phyloP scores from a whole-genome alignment of 2,329 filamentous ascomycete species.

The Colletotrichum salicis region DNA sequence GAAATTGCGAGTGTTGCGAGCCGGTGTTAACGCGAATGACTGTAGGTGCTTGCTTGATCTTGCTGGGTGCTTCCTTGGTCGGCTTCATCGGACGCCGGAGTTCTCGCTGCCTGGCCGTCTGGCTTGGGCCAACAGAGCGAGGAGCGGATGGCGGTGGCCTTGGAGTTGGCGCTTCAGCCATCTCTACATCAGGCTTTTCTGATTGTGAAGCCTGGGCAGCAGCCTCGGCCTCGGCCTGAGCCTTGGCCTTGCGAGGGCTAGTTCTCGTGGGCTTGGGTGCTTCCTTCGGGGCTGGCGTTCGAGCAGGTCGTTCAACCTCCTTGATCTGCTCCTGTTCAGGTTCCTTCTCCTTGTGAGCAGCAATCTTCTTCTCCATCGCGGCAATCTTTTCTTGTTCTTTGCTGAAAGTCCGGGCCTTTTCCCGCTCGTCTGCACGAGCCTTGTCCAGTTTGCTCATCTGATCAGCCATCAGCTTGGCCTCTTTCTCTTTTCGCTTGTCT shows the following conservation, averaged over 20 bases:
- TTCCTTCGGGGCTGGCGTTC: conserved; percentile 49
- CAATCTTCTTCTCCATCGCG: conserved; percentile 63
- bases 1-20: conserved; percentile 69
- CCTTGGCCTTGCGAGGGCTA: conserved; percentile 63
- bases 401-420: conserved; percentile 71
- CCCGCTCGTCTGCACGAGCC: conserved; percentile 74
- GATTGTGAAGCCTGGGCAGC: conserved; percentile 38
- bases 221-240: conserved; percentile 47
- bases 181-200: conserved; percentile 61
- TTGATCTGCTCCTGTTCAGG: conserved; percentile 33
- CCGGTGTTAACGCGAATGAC: conserved; percentile 77
- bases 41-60: conserved; percentile 75
- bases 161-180: conserved; percentile 63
- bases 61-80: conserved; percentile 66
- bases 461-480: conserved; percentile 69
- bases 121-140: conserved; percentile 59
- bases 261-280: conserved; percentile 56
- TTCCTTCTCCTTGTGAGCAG: conserved; percentile 56
- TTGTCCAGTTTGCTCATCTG: conserved; percentile 73
- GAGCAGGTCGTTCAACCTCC: conserved; percentile 36
- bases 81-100: conserved; percentile 71
- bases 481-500: conserved; percentile 74
- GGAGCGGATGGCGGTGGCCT: conserved; percentile 72
- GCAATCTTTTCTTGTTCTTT: conserved; percentile 66
- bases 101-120: conserved; percentile 61